These are phyloP conservation scores for Penicillium tannophilum DNA, from an alignment of 495 filamentous ascomycete species.

Conservation along the genomic window DNA sequence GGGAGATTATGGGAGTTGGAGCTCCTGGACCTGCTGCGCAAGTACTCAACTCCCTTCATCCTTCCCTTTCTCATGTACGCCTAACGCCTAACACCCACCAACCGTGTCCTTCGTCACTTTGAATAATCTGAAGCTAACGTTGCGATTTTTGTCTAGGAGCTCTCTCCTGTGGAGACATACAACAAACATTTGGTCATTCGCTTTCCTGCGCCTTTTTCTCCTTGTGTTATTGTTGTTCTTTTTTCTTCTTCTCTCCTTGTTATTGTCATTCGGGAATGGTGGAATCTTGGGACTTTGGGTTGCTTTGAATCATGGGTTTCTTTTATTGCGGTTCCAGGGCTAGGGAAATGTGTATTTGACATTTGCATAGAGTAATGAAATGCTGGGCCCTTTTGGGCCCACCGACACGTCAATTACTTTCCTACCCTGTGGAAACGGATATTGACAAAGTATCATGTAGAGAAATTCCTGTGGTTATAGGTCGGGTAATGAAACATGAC, in stretches of 20 bases:
- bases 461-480: neutral
- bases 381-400: neutral
- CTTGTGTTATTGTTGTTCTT: conserved; percentile 3
- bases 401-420: neutral
- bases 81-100: neutral
- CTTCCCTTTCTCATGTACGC: neutral
- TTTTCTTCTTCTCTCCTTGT: conserved; percentile 13
- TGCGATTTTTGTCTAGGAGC: neutral
- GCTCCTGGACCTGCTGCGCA: neutral
- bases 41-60: neutral
- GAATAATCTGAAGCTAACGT: neutral
- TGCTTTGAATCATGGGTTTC: conserved; percentile 27
- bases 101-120: neutral
- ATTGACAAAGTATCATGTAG: neutral
- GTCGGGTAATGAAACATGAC: neutral
- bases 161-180: neutral
- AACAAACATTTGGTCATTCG: neutral
- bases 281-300: conserved; percentile 16
- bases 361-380: conserved; percentile 35
- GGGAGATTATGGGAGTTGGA: neutral
- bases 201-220: conserved; percentile 1
- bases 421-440: neutral
- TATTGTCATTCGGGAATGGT: conserved; percentile 14
- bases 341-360: conserved; percentile 20
- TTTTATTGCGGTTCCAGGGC: conserved; percentile 13